Evolutionary conservation across 2,329 filamentous ascomycete species (phyloP), one percentile per base, ranked within the genome.

Genomic region (Neopestalotiopsis sp.): DNA sequence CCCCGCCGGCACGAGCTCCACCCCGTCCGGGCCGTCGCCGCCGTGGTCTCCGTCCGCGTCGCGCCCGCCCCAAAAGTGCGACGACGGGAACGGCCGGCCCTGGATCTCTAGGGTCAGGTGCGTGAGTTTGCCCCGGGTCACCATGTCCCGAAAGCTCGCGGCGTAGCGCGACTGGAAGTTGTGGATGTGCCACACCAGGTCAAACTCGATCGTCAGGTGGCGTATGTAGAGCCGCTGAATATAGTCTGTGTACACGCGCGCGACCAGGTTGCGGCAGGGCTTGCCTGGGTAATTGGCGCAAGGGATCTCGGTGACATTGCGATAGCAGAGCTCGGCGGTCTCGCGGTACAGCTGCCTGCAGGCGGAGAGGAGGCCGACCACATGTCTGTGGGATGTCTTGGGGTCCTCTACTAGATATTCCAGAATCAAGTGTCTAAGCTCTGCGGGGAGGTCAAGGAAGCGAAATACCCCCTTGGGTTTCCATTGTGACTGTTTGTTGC

Each of bases 371-470:
- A 77, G 68, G 52, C 61, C 63, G 9, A 75, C n/a, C 7, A 72
- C 69, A 57, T 75, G 69, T 59, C 57, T 69, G 14, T 65, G 66
- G 12, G 20, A n/a, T 12, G 28, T 70, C 69, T 5, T 42, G 14
- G 40, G 49, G 68, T 32, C 71, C 66, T 57, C 62, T 68, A 71
- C 68, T 0, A 73, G 62, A 28, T 76, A 66, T 24, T 57, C 67
- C 7, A 77, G 64, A 40, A 78, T 75, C 12, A 72, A 67, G 28
- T 67, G 69, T 56, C 76, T 71, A 5, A 78, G 52, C 69, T 78
- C 76, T 4, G 74, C 71, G 2, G 76, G 75, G 0, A 78, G 72
- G 14, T 76, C 72, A 45, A 77, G 74, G 49, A 76, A 76, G 7
- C 72, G 74, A 45, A 78, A 77, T 0, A 73, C 69, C 0, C 73